Conservation (phyloP, 495 filamentous ascomycete species). For the Schizothecium vesticola region DNA sequence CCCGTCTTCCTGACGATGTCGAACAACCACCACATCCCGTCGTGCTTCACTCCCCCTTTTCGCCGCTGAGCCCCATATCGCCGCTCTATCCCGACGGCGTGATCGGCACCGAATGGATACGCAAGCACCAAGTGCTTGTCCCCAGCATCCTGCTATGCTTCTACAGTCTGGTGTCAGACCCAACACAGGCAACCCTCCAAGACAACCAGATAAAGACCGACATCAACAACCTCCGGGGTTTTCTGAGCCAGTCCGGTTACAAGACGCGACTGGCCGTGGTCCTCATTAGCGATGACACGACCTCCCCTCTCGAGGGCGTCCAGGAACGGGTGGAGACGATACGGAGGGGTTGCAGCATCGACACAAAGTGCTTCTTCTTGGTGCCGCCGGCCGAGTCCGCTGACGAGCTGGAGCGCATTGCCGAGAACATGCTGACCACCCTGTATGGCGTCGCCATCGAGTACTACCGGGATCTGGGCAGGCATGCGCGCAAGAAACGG, state of each 20-base stretch:
- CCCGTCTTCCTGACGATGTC: slow-evolving; percentile 43
- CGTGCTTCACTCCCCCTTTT: slow-evolving; percentile 78
- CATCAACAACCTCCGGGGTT: slow-evolving; percentile 67
- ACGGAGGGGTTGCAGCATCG: slow-evolving; percentile 69
- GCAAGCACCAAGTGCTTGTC: slow-evolving; percentile 76
- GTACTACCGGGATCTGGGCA: slow-evolving; percentile 86
- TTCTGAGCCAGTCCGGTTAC: slow-evolving; percentile 62
- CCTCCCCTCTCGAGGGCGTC: slow-evolving; percentile 50
- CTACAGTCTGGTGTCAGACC: slow-evolving; percentile 63
- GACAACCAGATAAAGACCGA: slow-evolving; percentile 88
- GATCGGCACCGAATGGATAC: slow-evolving; percentile 72
- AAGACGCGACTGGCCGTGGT: slow-evolving; percentile 71
- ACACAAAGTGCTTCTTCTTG: slow-evolving; percentile 69
- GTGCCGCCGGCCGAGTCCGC: slow-evolving; percentile 39
- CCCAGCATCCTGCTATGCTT: slow-evolving; percentile 76
- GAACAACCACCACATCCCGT: slow-evolving; percentile 41
- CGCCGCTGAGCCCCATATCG: slow-evolving; percentile 75
- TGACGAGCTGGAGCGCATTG: slow-evolving; percentile 58
- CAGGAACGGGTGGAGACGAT: slow-evolving; percentile 69
- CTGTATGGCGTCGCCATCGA: slow-evolving; percentile 66
- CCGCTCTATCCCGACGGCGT: slow-evolving; percentile 82
- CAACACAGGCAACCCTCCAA: slow-evolving; percentile 59
- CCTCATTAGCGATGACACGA: slow-evolving; percentile 63
- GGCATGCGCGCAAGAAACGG: slow-evolving; percentile 80
- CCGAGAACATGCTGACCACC: slow-evolving; percentile 53